Evolutionary conservation across 306 rosid genomes (phyloP), one percentile per base, ranked within the genome.

Genomic region (Cercis canadensis): DNA sequence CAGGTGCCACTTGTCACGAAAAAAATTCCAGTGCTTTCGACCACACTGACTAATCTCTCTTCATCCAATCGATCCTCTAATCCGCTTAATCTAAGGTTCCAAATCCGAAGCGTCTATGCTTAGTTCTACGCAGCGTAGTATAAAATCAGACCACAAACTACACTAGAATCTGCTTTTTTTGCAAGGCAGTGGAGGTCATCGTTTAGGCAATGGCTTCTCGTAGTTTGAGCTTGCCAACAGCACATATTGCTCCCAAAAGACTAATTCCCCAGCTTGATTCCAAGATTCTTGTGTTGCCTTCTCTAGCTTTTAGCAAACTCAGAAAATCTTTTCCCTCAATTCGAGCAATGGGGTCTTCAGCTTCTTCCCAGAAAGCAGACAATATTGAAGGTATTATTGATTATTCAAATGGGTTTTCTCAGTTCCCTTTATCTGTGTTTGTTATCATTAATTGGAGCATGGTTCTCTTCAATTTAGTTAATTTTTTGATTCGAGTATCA

Each of bases 341-440:
- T 62, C 75, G 80, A 4, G 80, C 82, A 40, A 93, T 93, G 98
- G 98, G 97, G 11, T 87, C 92, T 14, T 88, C 93, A 11, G 75
- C 96, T 67, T 92, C 97, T 79, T 86, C 96, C 24, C 84, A 75
- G 63, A 71, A 80, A 49, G 82, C 85, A 53, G 92, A 87, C 41
- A 80, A 65, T 56, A 37, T 75, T 63, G 80, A 87, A 77, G 93
- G 97, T 86, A 51, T 15, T 79, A 46, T 18, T 33, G 3, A 40
- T 62, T 12, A 14, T 33, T 41, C 6, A 45, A 9, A 24, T 69
- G 18, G 56, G 32, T 32, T 81, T 44, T 75, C 5, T 60, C 63
- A 11, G 5, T 41, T 55, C 68, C 11, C 15, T n/a, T 34, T 40
- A 0, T 24, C 37, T 16, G 24, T 45, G 33, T 4, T 11, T 31